Evolutionary conservation across 2,329 filamentous ascomycete genomes (phyloP), one percentile per base, ranked within the genome.

Genomic region (Pestalotiopsis sp.): DNA sequence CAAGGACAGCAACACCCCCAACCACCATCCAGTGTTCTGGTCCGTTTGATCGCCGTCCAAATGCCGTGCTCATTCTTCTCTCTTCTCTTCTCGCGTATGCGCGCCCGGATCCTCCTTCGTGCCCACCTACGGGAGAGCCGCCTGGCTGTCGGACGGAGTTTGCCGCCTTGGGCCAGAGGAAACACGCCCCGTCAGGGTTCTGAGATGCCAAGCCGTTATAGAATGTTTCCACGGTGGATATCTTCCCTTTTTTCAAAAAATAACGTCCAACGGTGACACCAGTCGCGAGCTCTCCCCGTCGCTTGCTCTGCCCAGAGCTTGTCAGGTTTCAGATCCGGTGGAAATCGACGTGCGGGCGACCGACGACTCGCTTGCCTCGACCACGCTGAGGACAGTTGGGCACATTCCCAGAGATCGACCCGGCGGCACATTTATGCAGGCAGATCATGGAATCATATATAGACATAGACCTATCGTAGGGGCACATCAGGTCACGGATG

Each of bases 201-300:
- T 64, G 38, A 52, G 61, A 49, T 64, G 61, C 61, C 61, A 64
- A 64, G 61, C n/a, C 27, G 61, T 64, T 49, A 64, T 64, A 64
- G 39, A 49, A 49, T 38, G 39, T 52, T 62, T 64, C 59, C 36
- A 62, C 23, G 25, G 59, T 39, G 59, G 59, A 62, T 62, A 23
- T 62, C n/a, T 5, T 36, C 5, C 5, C 31, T 6, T 36, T 31
- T n/a, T 31, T n/a, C 17, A 62, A 62, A 62, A 62, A 62, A 62
- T 62, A 59, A 62, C 20, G 56, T 59, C 23, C 23, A 59, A 7
- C 31, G 31, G 2, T 36, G 7, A 9, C 31, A 36, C 31, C 31
- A 36, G 31, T 59, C 11, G n/a, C 13, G n/a, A 7, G 17, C 17
- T 41, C 17, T 9, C n/a, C 13, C 13, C 38, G 3, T 39, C n/a